Base-by-base conservation (phyloP, 441 rosid species). In the Croton laevigatus region DNA sequence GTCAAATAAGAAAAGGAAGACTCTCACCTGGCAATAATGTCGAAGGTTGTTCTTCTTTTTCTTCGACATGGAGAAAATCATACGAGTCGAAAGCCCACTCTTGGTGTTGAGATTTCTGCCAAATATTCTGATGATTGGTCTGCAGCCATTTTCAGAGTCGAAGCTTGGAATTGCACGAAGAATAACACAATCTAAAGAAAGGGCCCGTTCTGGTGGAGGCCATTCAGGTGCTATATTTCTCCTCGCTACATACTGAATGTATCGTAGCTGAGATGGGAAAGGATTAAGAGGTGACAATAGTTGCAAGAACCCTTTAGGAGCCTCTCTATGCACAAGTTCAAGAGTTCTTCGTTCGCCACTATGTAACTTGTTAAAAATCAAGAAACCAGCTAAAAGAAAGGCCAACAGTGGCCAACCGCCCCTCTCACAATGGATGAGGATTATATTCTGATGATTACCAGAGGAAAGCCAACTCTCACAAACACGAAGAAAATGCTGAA, bases 381-480 rank as follows among this genome's bases (percentile, higher is more conserved):
- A 77, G 76, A 94, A 85, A 70, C 94, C 86, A 53, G 99, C 87
- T 12, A 94, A 71, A 27, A 94, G 63, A 78, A 89, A 94, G 3
- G 99, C 97, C 80, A 94, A 61, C 71, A 92, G 85, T 0, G 99
- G 98, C 99, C 99, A 92, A 44, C 94, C 97, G 40, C 99, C 99
- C 82, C 99, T 89, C 79, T 92, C 98, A 5, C 99, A 87, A 73
- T 94, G 98, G 54, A 92, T 80, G 48, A 94, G 96, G 73, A 94
- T 73, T 7, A 94, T 78, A 80, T 92, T 91, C 65, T 89, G 97
- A 69, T 82, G 89, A 75, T 85, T 84, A 74, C 86, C 87, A 20
- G 73, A 81, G 19, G 89, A 81, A 68, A 94, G 96, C 99, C 99
- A 94, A 69, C 83, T 85, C 80, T 87, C 99, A 67, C 89, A 87